Conservation (phyloP, 192 early-diverging fungal genomes). For the Endogone sp. region DNA sequence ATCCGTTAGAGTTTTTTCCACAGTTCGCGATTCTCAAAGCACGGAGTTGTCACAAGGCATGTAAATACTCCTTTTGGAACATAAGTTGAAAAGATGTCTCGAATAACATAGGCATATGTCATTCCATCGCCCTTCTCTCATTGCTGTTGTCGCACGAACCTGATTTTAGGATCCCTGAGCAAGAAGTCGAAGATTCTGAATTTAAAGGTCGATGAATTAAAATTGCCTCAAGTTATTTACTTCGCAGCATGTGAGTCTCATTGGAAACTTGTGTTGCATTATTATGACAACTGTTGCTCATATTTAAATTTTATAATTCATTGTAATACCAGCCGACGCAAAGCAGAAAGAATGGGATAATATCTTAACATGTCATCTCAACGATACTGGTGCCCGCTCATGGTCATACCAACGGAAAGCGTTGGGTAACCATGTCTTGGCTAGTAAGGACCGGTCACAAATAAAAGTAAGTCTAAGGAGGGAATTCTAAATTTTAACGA, state of each 20-base stretch:
- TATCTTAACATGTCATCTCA: slow-evolving; percentile 82
- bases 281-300: background rate
- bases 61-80: slow-evolving; percentile 17
- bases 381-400: slow-evolving; percentile 64
- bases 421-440: slow-evolving; percentile 66
- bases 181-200: slow-evolving; percentile 65
- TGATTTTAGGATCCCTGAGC: slow-evolving; percentile 42
- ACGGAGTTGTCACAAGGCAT: slow-evolving; percentile 81
- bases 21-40: slow-evolving; percentile 80
- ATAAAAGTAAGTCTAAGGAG: slow-evolving; percentile 53
- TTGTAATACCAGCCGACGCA: slow-evolving; percentile 30
- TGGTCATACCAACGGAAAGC: slow-evolving; percentile 82
- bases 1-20: slow-evolving; percentile 76
- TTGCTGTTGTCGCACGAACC: background rate
- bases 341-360: slow-evolving; percentile 90
- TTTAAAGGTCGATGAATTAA: slow-evolving; percentile 59
- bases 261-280: background rate
- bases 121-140: background rate
- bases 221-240: slow-evolving; percentile 70
- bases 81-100: too few relatives aligned
- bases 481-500: too few relatives aligned
- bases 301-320: background rate
- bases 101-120: too few relatives aligned
- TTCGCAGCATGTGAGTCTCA: slow-evolving; percentile 58
- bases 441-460: slow-evolving; percentile 52